Evolutionary conservation across 805 yeast genomes (phyloP), one percentile per base, ranked within the genome.

Genomic region (Candida sphagnicola): DNA sequence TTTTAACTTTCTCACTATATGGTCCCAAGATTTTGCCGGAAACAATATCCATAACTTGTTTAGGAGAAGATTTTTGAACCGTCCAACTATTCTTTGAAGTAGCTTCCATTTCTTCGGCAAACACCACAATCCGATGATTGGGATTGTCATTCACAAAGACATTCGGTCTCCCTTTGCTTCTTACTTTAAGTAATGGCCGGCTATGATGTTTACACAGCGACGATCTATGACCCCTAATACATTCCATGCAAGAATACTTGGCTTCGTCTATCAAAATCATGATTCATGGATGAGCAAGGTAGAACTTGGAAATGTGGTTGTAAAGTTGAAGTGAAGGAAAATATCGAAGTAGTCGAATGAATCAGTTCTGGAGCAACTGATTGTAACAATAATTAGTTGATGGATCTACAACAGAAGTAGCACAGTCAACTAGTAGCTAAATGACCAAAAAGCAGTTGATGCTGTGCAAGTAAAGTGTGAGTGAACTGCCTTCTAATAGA

Each of bases 201-300:
- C 75, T 70, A 21, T 84, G 77, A 60, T 91, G 99, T 38, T 77
- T 77, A 59, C 99, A 91, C 39, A 82, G 78, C 1, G 91, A 80
- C 1, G 96, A 85, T 29, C 99, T 65, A 54, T 91, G 99, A 13
- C 98, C 98, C 31, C 96, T 69, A 17, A 93, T 87, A 55, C 99
- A 91, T 52, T 82, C 82, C 39, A 77, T 76, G 60, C 96, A 88
- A 3, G 95, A 85, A 56, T 85, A 84, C 51, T 89, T 84, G 49
- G 77, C 83, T 19, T 84, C 85, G 46, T 84, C 85, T 50, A 83
- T 85, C 38, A 85, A 62, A 38, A 88, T 85, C 95, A 88, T 87
- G 10, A 6, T 6, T 6, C 24, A 6, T 6, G 6, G 24, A 21
- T 6, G 6, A 21, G 10, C 10, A 21, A 21, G 24, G 8, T 21